Evolutionary conservation across 345 rosid genomes (phyloP).

Genomic region (Salix udensis): DNA sequence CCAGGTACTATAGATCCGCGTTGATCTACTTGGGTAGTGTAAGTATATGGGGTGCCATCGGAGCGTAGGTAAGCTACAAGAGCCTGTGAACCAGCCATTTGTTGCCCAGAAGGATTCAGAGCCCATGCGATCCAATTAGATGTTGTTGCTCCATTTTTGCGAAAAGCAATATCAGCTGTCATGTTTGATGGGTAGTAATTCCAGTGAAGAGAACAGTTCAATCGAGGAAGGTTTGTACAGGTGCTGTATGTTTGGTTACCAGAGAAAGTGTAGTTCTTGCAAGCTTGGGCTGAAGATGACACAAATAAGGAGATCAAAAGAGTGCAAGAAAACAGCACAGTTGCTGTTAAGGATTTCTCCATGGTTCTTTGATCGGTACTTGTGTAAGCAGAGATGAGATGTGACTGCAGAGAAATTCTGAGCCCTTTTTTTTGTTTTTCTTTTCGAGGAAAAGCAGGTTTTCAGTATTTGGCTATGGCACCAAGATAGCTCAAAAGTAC

Average conservation of each 20-base stretch:
- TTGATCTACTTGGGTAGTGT: conserved; percentile 24
- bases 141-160: conserved; percentile 36
- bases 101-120: conserved; percentile 41
- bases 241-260: conserved; percentile 19
- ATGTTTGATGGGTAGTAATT: conserved; percentile 30
- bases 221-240: conserved; percentile 43
- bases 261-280: conserved; percentile 34
- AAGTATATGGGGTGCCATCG: conserved; percentile 30
- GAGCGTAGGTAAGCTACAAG: conserved; percentile 53
- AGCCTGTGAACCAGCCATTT: conserved; percentile 56
- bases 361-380: neutral
- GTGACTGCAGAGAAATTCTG: neutral
- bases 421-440: neutral
- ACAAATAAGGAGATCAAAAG: neutral
- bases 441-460: neutral
- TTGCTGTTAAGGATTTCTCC: neutral
- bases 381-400: neutral
- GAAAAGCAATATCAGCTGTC: conserved; percentile 57
- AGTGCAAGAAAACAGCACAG: neutral
- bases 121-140: conserved; percentile 66
- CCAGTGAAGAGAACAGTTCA: conserved; percentile 70
- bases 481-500: neutral
- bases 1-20: conserved; percentile 14
- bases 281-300: conserved; percentile 34
- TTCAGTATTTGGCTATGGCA: neutral